These are phyloP conservation scores for Linnemannia hyalina DNA, from an alignment of 192 early-diverging fungal species.

Conservation along the genomic window DNA sequence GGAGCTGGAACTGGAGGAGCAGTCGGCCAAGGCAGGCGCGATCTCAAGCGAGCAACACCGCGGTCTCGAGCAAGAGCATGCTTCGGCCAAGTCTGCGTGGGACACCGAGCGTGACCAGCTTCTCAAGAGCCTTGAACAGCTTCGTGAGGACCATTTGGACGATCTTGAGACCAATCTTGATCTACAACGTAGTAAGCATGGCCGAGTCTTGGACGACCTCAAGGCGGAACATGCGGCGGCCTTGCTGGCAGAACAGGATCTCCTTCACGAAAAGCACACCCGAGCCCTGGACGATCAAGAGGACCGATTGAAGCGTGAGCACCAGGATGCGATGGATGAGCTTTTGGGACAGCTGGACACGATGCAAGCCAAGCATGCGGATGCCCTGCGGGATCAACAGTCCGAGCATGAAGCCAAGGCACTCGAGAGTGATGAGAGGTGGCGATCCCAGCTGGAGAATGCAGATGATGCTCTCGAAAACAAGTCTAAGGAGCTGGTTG, in stretches of 20 bases:
- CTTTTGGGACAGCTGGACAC: constrained; percentile 16
- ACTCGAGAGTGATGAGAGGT: background rate
- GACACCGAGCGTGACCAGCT: constrained; percentile 23
- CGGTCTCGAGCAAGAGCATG: constrained; percentile 3
- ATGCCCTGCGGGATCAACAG: constrained; percentile 10
- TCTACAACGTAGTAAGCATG: background rate
- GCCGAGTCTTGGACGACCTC: constrained; percentile 14
- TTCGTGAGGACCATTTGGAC: constrained; percentile 26
- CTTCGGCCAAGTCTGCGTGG: constrained; percentile 25
- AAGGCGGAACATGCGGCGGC: constrained; percentile 8
- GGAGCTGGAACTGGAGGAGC: constrained; percentile 35
- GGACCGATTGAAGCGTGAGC: background rate
- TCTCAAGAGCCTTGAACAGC: constrained; percentile 17
- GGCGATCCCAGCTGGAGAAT: background rate
- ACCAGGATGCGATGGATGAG: constrained; percentile 5
- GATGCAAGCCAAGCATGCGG: constrained; percentile 7
- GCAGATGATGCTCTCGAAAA: background rate
- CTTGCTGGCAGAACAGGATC: constrained; percentile 11
- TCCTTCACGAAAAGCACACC: background rate
- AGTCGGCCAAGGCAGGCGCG: background rate
- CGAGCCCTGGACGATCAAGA: constrained; percentile 17
- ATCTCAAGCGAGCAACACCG: background rate
- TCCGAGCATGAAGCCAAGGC: constrained; percentile 6
- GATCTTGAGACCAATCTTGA: constrained; percentile 18
- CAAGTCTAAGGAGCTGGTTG: background rate